phyloP scores from a whole-genome alignment of 1,284 basidiomycete species.

The Uromyces viciae-fabae region DNA sequence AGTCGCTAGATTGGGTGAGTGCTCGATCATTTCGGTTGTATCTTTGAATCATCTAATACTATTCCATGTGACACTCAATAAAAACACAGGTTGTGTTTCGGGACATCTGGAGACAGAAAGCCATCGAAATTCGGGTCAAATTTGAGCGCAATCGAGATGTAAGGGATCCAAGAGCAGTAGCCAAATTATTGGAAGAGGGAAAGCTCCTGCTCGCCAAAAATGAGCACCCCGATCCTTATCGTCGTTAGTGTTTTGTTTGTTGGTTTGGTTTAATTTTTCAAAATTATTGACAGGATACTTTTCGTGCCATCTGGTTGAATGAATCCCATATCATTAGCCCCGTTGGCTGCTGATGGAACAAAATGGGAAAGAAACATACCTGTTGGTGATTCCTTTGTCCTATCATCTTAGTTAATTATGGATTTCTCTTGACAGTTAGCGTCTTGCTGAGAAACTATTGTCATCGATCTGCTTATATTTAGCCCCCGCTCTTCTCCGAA shows the following conservation, averaged over 20 bases:
- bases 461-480: too few relatives aligned
- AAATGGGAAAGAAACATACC: conserved; percentile 45
- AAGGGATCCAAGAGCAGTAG: conserved; percentile 53
- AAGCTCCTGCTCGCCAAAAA: conserved; percentile 49
- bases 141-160: conserved; percentile 53
- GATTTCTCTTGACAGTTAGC: too few relatives aligned
- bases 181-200: conserved; percentile 50
- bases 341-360: conserved; percentile 37
- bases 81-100: conserved; percentile 3
- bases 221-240: conserved; percentile 53
- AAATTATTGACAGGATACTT: neutral
- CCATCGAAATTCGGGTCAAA: conserved; percentile 53
- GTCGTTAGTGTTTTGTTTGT: conserved; percentile 48
- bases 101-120: conserved; percentile 47
- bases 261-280: neutral
- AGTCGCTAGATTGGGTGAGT: conserved; percentile 51
- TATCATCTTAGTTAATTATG: neutral
- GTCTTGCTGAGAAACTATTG: too few relatives aligned
- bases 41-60: neutral
- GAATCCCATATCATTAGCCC: neutral
- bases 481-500: conserved; percentile 43
- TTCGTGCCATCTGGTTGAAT: neutral
- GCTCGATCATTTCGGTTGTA: neutral
- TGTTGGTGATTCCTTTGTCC: neutral
- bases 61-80: neutral